These are phyloP conservation scores for Zoysia japonica DNA, from an alignment of 176 grass and related monocot genomes.

Conservation along the genomic window DNA sequence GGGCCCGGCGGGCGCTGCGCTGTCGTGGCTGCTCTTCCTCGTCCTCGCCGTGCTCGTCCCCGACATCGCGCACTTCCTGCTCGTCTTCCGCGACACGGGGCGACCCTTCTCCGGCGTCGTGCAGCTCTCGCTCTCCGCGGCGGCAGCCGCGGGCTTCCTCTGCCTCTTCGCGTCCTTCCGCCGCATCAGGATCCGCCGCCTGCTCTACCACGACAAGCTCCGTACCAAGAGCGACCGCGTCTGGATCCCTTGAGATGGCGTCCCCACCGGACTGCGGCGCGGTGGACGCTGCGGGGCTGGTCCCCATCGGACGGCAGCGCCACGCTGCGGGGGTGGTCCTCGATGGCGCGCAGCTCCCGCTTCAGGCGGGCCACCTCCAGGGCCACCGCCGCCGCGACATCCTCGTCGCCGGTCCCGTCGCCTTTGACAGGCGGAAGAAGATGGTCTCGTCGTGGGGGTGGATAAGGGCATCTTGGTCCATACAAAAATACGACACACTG, in stretches of 20 bases:
- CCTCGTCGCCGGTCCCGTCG: too few species aligned
- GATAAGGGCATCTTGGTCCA: too few species aligned
- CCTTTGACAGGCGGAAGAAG: too few species aligned
- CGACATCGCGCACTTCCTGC: slow-evolving; percentile 55
- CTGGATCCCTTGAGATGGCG: neutral
- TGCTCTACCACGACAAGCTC: slow-evolving; percentile 89
- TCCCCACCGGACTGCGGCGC: too few species aligned
- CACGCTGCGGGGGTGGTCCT: too few species aligned
- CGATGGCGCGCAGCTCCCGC: too few species aligned
- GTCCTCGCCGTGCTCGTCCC: slow-evolving; percentile 51
- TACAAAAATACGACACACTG: too few species aligned
- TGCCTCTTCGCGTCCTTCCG: slow-evolving; percentile 67
- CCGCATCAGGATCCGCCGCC: slow-evolving; percentile 65
- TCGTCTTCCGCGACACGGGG: slow-evolving; percentile 49
- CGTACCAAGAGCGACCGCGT: slow-evolving; percentile 60
- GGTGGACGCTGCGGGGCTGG: too few species aligned
- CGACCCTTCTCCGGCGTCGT: slow-evolving; percentile 63
- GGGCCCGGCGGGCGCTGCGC: neutral
- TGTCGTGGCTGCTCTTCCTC: slow-evolving; percentile 66
- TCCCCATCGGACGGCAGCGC: too few species aligned
- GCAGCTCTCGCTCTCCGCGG: slow-evolving; percentile 70
- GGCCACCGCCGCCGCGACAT: too few species aligned
- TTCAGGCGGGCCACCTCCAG: too few species aligned
- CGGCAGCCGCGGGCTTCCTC: slow-evolving; percentile 55
- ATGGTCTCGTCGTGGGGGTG: too few species aligned